Percentiles rank a stretch among this genome's conserved stretches.
These are phyloP conservation scores for Beauveria bassiana DNA, from an alignment of 2,329 filamentous ascomycete species.

Conservation along the genomic window DNA sequence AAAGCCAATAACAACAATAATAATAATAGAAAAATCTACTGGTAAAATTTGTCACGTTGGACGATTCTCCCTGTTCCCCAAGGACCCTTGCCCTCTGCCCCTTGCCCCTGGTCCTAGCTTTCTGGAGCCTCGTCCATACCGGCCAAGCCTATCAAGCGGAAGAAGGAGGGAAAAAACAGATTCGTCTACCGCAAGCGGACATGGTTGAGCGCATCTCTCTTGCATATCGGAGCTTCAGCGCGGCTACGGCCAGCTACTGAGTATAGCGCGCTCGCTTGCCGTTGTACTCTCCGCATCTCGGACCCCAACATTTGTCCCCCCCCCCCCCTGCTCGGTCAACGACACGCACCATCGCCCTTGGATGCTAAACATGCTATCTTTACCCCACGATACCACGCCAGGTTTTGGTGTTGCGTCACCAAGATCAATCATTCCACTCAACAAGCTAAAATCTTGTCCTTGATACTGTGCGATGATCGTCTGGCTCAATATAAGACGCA, in stretches of 20 bases:
- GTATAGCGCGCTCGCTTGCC: not conserved
- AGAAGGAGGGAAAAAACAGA: too few relatives aligned
- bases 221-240: not conserved
- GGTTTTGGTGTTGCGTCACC: too few relatives aligned
- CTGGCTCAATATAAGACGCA: not conserved
- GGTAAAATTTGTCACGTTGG: too few relatives aligned
- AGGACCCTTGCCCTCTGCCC: too few relatives aligned
- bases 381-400: too few relatives aligned
- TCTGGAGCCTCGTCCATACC: too few relatives aligned
- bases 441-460: too few relatives aligned
- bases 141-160: too few relatives aligned
- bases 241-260: not conserved
- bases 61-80: too few relatives aligned
- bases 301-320: not conserved
- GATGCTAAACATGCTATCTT: not conserved
- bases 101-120: too few relatives aligned
- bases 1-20: too few relatives aligned
- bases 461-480: not conserved
- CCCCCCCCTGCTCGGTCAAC: not conserved
- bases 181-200: not conserved
- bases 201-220: not conserved
- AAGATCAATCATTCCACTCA: not conserved
- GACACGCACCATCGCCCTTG: not conserved
- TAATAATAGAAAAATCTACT: too few relatives aligned
- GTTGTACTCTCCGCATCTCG: not conserved